Conservation (phyloP, 2,329 filamentous ascomycete species). For the Incumbomyces delicatus region DNA sequence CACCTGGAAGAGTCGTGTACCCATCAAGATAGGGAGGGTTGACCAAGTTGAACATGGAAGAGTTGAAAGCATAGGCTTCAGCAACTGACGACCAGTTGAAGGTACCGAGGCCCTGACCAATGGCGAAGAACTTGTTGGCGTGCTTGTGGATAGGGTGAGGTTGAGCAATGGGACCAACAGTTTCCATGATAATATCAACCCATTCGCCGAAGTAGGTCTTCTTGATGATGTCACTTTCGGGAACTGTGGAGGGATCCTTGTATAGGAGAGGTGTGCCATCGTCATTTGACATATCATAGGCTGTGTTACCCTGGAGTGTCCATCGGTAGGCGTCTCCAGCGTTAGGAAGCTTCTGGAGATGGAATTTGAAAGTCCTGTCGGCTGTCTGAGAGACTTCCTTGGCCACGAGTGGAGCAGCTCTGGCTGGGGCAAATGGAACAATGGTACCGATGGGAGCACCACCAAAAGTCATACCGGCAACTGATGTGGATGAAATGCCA, state of each 20-base stretch:
- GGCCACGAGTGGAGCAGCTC: conserved; percentile 41
- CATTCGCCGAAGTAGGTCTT: conserved; percentile 40
- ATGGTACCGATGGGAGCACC: conserved; percentile 36
- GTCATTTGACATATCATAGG: conserved; percentile 31
- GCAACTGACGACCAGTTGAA: conserved; percentile 47
- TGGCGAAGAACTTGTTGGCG: conserved; percentile 48
- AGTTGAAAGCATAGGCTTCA: conserved; percentile 32
- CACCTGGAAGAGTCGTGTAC: conserved; percentile 31
- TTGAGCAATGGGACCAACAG: conserved; percentile 38
- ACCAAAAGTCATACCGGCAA: conserved; percentile 41
- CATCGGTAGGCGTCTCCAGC: conserved; percentile 41
- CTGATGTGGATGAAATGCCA: conserved; percentile 20
- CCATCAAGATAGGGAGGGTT: conserved; percentile 46
- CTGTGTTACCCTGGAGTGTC: conserved; percentile 40
- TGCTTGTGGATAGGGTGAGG: conserved; percentile 57
- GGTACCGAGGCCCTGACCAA: conserved; percentile 42
- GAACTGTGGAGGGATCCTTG: conserved; percentile 27
- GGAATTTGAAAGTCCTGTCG: conserved; percentile 38
- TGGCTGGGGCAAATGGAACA: conserved; percentile 35
- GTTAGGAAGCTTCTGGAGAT: conserved; percentile 19
- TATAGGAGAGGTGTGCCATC: conserved; percentile 40
- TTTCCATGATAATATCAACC: conserved; percentile 47
- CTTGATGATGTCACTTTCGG: conserved; percentile 40
- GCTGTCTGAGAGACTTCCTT: conserved; percentile 33
- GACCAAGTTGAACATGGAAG: conserved; percentile 48